Base-by-base conservation (phyloP, 169 alveolate species). In the Plasmodium knowlesi region DNA sequence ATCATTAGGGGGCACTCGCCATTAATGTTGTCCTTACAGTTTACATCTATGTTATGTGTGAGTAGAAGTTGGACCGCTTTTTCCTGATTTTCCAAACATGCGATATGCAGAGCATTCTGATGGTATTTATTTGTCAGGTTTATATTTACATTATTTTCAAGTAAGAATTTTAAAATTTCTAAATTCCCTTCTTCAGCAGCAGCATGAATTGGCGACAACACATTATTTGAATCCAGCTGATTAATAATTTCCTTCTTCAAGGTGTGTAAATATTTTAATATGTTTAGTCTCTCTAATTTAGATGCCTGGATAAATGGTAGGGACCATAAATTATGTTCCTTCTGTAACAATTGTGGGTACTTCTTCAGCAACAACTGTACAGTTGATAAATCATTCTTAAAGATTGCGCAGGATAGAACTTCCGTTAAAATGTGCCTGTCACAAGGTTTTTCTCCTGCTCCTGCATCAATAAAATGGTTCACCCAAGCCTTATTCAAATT, bases 1-100 rank as follows among this genome's bases (percentile, higher is more conserved):
- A 97, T 94, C 97, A 97, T 96, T 37, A 97, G 88, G 32, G 98
- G 98, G 41, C 98, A 95, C 82, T 97, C 98, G 16, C 98, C 98
- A 84, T 93, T 94, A 5, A 94, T 84, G 78, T 94, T 92, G 72
- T 96, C 98, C 61, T 93, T 95, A 12, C 93, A 82, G 83, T 97
- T 96, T 10, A 93, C 94, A 61, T 94, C 88, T 6, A 95, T 90
- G 32, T 92, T 86, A 83, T 72, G 30, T n/a, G 41, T 30, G 37
- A 96, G 80, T 43, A 96, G 54, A 25, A 92, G 25, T 61, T 83
- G 95, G 28, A 71, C 96, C 10, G 86, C 96, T 19, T 82, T 91
- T 43, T 61, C 92, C 78, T 83, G 93, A 81, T 96, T 96, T 82
- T 96, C 98, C 72, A 96, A 53, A 16, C 95, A 93, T 16, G 98